phyloP scores from a whole-genome alignment of 2,329 filamentous ascomycete species.

The Botrytis byssoidea region DNA sequence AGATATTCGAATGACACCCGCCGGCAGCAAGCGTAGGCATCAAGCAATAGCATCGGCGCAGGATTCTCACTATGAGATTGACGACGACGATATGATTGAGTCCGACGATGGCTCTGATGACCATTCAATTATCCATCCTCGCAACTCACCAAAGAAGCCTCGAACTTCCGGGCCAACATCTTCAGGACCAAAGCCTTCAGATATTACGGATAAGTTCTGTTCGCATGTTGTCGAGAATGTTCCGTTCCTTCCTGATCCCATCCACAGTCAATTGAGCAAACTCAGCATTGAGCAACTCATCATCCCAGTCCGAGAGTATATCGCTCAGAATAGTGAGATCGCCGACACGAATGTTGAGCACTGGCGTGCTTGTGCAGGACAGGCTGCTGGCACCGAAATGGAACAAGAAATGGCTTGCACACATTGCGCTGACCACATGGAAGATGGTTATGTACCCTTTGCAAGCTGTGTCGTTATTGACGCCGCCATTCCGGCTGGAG shows the following conservation, averaged over 20 bases:
- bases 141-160: constrained; percentile 4
- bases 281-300: not conserved
- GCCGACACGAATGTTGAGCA: constrained; percentile 1
- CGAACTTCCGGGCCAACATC: not conserved
- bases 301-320: not conserved
- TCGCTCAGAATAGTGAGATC: not conserved
- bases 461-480: constrained; percentile 1
- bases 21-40: not conserved
- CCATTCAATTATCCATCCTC: not conserved
- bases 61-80: not conserved
- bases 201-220: constrained; percentile 8
- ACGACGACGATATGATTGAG: not conserved
- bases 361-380: constrained; percentile 13
- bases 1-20: not conserved
- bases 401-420: not conserved
- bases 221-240: not conserved
- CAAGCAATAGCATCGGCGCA: not conserved
- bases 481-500: not conserved
- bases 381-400: constrained; percentile 1
- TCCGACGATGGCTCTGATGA: not conserved
- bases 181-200: not conserved
- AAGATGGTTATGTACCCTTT: not conserved
- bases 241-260: constrained; percentile 6
- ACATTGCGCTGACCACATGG: not conserved
- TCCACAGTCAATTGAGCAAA: not conserved